phyloP scores from a whole-genome alignment of 2,329 filamentous ascomycete genomes.

The Paraphoma sp. region DNA sequence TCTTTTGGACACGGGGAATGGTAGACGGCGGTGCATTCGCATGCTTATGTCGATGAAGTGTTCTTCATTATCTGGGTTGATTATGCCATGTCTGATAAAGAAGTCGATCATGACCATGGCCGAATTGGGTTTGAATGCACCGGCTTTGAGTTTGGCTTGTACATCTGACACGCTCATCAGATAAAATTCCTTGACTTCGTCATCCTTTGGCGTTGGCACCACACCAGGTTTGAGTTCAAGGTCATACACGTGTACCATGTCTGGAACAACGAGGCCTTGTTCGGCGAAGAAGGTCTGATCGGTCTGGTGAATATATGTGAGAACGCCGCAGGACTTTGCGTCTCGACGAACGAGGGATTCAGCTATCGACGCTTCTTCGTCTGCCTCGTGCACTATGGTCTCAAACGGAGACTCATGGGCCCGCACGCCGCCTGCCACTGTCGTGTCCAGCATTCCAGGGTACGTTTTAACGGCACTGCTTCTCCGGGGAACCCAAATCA shows the following conservation, averaged over 20 bases:
- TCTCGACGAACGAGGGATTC: not conserved
- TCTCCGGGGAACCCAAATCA: not conserved
- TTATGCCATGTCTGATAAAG: constrained; percentile 79
- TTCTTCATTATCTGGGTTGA: constrained; percentile 78
- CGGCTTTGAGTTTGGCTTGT: constrained; percentile 77
- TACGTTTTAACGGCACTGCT: not conserved
- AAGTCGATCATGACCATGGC: constrained; percentile 79
- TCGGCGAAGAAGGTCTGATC: not conserved
- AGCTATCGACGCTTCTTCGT: not conserved
- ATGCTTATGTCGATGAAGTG: constrained; percentile 71
- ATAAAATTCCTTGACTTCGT: constrained; percentile 70
- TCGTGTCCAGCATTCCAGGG: not conserved
- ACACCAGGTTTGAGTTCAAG: constrained; percentile 31
- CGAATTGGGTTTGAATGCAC: constrained; percentile 77
- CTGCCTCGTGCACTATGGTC: not conserved
- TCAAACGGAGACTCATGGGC: not conserved
- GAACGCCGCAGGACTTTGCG: not conserved
- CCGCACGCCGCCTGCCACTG: not conserved
- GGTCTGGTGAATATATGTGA: not conserved
- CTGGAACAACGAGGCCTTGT: constrained; percentile 31
- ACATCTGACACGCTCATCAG: not conserved
- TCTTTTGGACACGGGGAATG: not conserved
- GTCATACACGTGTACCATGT: constrained; percentile 44
- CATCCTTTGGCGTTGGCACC: constrained; percentile 54
- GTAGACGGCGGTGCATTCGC: not conserved